Base-by-base conservation (phyloP, 352 stramenopile genomes). In the Peronosclerospora sorghi region DNA sequence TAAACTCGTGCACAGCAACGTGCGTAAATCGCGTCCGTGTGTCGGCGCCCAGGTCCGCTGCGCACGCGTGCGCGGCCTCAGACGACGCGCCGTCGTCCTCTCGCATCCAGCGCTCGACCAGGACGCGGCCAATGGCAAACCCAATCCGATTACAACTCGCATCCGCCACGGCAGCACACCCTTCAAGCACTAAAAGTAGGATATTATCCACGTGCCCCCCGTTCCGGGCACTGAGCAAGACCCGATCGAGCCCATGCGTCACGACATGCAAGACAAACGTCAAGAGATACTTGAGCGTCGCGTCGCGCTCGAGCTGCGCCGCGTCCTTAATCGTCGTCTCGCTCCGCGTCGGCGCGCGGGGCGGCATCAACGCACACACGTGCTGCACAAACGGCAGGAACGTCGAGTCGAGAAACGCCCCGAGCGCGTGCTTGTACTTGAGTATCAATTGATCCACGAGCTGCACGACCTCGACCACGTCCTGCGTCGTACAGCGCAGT, bases 391-490 rank as follows among this genome's bases (percentile, higher is more conserved):
- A 92, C 13, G 57, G 58, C 40, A 92, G 60, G 7, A 59, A 65
- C 3, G 59, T 74, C 37, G 72, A 64, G 37, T 89, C 69, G 35
- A 92, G 65, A 34, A 92, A 84, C 12, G 56, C 56, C 0, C 71
- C 69, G 5, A 92, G 57, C 24, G 58, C 63, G 4, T 71, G 55
- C 34, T 89, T 92, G 68, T 88, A 78, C 52, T 84, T 82, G 61
- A 89, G 86, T 46, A 92, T 86, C 28, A 92, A 61, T 55, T 92
- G 79, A 55, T 89, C 72, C 26, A 92, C 48, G 7, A 92, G 54
- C 56, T 89, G 79, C 39, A 92, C 76, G 18, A 88, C 72, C 44
- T 92, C 79, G 24, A 92, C 58, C 13, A 86, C 74, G 35, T 92
- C 77, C 2, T 51, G 48, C 9, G 65, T 46, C 19, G 81, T 65